These are phyloP conservation scores for Epichloe baconii DNA, from an alignment of 2,329 filamentous ascomycete species.

Conservation along the genomic window DNA sequence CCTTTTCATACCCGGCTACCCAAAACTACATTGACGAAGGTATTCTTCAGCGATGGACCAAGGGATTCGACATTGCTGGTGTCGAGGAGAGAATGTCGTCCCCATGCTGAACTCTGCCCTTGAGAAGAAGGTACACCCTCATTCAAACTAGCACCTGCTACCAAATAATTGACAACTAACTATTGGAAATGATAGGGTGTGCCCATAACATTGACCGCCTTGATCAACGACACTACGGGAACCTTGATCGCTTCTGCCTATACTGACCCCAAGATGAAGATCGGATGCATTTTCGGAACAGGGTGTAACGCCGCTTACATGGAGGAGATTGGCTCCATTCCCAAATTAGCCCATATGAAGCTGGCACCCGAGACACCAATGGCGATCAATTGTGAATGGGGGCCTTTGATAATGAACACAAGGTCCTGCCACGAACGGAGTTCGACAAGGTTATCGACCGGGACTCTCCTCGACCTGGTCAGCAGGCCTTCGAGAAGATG, in stretches of 20 bases:
- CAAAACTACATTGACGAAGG: conserved; percentile 91
- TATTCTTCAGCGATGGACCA: conserved; percentile 89
- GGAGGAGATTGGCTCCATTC: conserved; percentile 81
- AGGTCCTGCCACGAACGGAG: conserved; percentile 69
- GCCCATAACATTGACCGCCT: conserved; percentile 80
- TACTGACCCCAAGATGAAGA: conserved; percentile 84
- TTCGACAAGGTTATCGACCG: conserved; percentile 85
- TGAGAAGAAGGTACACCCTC: conserved; percentile 32
- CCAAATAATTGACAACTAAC: neutral
- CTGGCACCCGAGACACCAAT: conserved; percentile 73
- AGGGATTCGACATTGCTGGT: conserved; percentile 87
- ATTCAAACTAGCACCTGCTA: neutral
- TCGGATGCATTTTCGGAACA: conserved; percentile 96
- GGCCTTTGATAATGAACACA: conserved; percentile 88
- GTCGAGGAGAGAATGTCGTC: conserved; percentile 83
- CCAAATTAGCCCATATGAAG: conserved; percentile 86
- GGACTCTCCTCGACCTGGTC: conserved; percentile 80
- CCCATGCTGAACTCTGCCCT: conserved; percentile 75
- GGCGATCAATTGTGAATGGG: conserved; percentile 97
- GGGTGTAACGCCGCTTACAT: conserved; percentile 98
- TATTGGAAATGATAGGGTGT: conserved; percentile 43
- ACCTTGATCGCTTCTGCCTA: conserved; percentile 94
- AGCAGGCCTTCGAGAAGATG: conserved; percentile 98
- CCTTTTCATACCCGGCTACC: conserved; percentile 88
- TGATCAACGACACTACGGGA: conserved; percentile 97